Conservation (phyloP, 371 early-diverging fungal genomes). For the Enterocytospora artemiae region DNA sequence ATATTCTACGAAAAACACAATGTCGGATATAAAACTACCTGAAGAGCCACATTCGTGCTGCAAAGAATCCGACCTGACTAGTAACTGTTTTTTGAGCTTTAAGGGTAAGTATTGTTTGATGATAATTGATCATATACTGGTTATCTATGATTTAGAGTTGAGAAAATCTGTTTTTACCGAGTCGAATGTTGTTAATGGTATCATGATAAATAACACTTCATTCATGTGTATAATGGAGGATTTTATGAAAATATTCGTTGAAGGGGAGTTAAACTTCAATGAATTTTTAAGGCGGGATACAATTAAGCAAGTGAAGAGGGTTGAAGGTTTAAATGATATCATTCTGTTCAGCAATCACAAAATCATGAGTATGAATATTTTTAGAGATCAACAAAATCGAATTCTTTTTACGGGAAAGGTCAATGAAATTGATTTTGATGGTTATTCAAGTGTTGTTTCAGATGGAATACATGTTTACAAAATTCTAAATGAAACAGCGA, state of each 20-base stretch:
- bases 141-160: conserved; percentile 12
- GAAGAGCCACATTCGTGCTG: not conserved
- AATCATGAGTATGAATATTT: conserved; percentile 13
- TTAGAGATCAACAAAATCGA: conserved; percentile 11
- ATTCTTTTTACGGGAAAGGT: not conserved
- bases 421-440: not conserved
- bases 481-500: not conserved
- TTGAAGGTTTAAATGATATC: not conserved
- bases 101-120: conserved; percentile 1
- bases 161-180: conserved; percentile 3
- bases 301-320: not conserved
- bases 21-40: not conserved
- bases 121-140: not conserved
- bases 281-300: conserved; percentile 3
- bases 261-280: conserved; percentile 3
- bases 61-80: not conserved
- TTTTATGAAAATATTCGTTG: not conserved
- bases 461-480: not conserved
- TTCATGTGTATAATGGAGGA: not conserved
- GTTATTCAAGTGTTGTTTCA: not conserved
- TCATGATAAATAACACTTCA: not conserved
- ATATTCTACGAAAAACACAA: not conserved
- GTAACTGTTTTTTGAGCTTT: not conserved
- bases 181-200: not conserved
- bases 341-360: conserved; percentile 4